A percentile compares a stretch with the other conserved stretches of the same genome.
Conservation (phyloP, 495 filamentous ascomycete species). For the Annulohypoxylon maeteangense region DNA sequence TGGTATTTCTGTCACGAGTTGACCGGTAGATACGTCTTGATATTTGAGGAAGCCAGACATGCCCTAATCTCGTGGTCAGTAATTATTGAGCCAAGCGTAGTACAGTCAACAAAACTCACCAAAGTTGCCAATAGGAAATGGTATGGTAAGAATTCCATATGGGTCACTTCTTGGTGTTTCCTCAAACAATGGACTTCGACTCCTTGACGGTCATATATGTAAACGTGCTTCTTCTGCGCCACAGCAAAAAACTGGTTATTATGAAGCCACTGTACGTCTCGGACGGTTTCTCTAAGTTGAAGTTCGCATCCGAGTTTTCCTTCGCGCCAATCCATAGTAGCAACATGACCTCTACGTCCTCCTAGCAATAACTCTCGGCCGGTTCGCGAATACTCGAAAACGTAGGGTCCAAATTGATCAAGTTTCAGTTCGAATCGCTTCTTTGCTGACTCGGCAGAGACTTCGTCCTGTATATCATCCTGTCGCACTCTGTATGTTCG, state of each 20-base stretch:
- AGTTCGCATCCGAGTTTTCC: conserved; percentile 91
- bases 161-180: conserved; percentile 90
- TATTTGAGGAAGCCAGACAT: conserved; percentile 90
- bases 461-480: conserved; percentile 79
- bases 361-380: conserved; percentile 85
- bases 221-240: conserved; percentile 95
- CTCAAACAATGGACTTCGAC: conserved; percentile 91
- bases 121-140: conserved; percentile 93
- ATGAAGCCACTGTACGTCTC: conserved; percentile 92
- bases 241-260: conserved; percentile 97
- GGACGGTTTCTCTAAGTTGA: conserved; percentile 86
- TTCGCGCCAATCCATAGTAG: conserved; percentile 95
- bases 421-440: conserved; percentile 92
- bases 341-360: conserved; percentile 93
- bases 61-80: conserved; percentile 61
- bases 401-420: conserved; percentile 84
- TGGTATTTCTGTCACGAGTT: conserved; percentile 81
- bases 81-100: conserved; percentile 2
- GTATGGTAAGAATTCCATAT: conserved; percentile 96
- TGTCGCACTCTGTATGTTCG: conserved; percentile 91
- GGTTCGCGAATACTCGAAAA: conserved; percentile 87
- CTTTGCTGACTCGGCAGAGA: conserved; percentile 84
- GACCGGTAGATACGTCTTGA: conserved; percentile 92
- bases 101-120: conserved; percentile 57
- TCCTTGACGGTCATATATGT: conserved; percentile 89